Evolutionary conservation across 2,329 filamentous ascomycete species (phyloP).

Genomic region (Ascochyta rabiei): DNA sequence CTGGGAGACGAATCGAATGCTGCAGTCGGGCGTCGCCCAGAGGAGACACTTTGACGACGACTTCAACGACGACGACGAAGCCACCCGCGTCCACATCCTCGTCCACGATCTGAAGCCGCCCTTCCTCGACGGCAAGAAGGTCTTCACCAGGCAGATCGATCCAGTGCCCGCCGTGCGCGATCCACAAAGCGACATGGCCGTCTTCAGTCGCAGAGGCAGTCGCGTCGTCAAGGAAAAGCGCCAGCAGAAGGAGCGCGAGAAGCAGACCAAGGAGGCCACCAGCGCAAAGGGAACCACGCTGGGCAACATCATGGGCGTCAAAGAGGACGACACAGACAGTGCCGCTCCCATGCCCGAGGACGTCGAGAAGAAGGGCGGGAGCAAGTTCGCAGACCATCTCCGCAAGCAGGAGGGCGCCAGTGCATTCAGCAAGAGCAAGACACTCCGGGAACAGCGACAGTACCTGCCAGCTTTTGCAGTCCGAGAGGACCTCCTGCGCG

Average conservation of each 20-base stretch:
- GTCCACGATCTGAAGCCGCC: slow-evolving; percentile 94
- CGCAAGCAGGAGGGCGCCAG: slow-evolving; percentile 85
- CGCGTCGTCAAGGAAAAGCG: slow-evolving; percentile 88
- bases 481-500: slow-evolving; percentile 85
- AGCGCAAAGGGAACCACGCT: slow-evolving; percentile 89
- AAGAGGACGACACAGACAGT: slow-evolving; percentile 87
- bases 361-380: slow-evolving; percentile 68
- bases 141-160: slow-evolving; percentile 97
- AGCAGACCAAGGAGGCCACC: slow-evolving; percentile 93
- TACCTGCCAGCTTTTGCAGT: slow-evolving; percentile 96
- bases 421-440: slow-evolving; percentile 91
- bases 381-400: slow-evolving; percentile 88
- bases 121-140: slow-evolving; percentile 90
- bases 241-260: slow-evolving; percentile 90
- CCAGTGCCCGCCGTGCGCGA: slow-evolving; percentile 92
- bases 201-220: slow-evolving; percentile 95
- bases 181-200: slow-evolving; percentile 97
- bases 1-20: slow-evolving; percentile 98
- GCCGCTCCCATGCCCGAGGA: slow-evolving; percentile 78
- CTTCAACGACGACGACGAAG: slow-evolving; percentile 90
- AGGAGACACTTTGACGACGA: slow-evolving; percentile 79
- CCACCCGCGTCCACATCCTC: slow-evolving; percentile 84
- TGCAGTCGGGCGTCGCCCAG: slow-evolving; percentile 94
- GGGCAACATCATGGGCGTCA: slow-evolving; percentile 94
- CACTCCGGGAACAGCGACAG: slow-evolving; percentile 86